These are phyloP conservation scores for Leptoxyphium fumago DNA, from an alignment of 2,329 filamentous ascomycete species.

Conservation along the genomic window DNA sequence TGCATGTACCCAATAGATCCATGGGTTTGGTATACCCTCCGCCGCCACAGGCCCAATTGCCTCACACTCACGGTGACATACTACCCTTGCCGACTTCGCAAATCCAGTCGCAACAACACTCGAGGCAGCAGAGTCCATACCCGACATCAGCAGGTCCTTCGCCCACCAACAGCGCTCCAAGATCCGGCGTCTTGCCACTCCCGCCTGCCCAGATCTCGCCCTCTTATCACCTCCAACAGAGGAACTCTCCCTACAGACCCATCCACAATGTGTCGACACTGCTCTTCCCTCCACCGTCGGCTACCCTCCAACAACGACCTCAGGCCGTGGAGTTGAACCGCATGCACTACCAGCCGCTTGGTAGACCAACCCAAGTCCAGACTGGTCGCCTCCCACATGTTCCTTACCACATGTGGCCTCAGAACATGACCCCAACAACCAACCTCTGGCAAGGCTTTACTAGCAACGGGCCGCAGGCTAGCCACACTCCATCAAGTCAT, in stretches of 20 bases:
- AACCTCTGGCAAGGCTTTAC: constrained; percentile 17
- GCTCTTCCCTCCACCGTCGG: constrained; percentile 72
- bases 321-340: constrained; percentile 30
- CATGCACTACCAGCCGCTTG: constrained; percentile 37
- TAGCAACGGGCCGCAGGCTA: background rate
- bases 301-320: constrained; percentile 49
- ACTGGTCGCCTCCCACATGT: constrained; percentile 29
- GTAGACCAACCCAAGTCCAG: constrained; percentile 29
- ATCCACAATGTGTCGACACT: constrained; percentile 80
- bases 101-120: constrained; percentile 19
- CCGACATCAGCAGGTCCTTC: constrained; percentile 44
- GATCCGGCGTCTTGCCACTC: constrained; percentile 35
- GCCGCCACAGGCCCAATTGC: constrained; percentile 37
- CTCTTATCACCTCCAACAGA: constrained; percentile 71
- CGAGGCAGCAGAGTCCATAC: constrained; percentile 38
- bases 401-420: constrained; percentile 21
- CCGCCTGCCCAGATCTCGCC: constrained; percentile 57
- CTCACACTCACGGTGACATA: constrained; percentile 8
- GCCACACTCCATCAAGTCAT: no score
- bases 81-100: constrained; percentile 5
- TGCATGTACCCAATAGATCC: constrained; percentile 43
- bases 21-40: constrained; percentile 65
- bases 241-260: constrained; percentile 83
- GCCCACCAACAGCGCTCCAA: constrained; percentile 50
- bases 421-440: constrained; percentile 18